Evolutionary conservation across 306 rosid species (phyloP).

Genomic region (Glycyrrhiza uralensis): DNA sequence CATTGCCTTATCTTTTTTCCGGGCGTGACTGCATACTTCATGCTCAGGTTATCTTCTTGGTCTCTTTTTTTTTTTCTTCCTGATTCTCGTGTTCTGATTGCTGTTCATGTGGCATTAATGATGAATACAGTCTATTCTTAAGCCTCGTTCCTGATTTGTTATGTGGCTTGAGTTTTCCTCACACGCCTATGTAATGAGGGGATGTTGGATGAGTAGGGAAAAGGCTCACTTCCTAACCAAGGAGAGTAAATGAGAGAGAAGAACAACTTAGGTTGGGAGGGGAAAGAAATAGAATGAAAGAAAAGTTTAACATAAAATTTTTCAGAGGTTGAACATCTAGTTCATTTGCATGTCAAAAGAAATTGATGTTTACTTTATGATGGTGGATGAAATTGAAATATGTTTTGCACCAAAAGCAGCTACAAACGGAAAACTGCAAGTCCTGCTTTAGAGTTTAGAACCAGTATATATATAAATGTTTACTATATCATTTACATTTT

Average conservation of each 20-base stretch:
- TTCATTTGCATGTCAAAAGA: background rate
- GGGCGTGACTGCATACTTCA: conserved; percentile 83
- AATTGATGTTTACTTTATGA: background rate
- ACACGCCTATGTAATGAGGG: background rate
- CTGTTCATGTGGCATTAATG: background rate
- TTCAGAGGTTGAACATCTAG: background rate
- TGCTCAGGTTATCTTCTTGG: conserved; percentile 63
- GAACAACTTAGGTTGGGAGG: background rate
- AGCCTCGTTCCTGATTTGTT: background rate
- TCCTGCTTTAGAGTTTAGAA: background rate
- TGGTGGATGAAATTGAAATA: background rate
- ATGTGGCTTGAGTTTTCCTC: background rate
- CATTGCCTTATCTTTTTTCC: conserved; percentile 65
- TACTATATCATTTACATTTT: background rate
- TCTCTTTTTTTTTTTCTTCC: background rate
- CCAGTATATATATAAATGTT: background rate
- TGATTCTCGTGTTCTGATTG: background rate
- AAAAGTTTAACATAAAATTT: background rate
- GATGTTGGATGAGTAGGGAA: background rate
- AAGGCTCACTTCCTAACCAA: background rate
- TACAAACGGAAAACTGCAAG: background rate
- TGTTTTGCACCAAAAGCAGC: background rate
- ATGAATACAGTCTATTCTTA: background rate
- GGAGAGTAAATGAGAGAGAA: background rate
- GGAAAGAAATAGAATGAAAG: background rate